Percentiles rank a stretch among this genome's conserved stretches.
phyloP scores from a whole-genome alignment of 2,329 filamentous ascomycete genomes.

The Emergomyces pasteurianus region DNA sequence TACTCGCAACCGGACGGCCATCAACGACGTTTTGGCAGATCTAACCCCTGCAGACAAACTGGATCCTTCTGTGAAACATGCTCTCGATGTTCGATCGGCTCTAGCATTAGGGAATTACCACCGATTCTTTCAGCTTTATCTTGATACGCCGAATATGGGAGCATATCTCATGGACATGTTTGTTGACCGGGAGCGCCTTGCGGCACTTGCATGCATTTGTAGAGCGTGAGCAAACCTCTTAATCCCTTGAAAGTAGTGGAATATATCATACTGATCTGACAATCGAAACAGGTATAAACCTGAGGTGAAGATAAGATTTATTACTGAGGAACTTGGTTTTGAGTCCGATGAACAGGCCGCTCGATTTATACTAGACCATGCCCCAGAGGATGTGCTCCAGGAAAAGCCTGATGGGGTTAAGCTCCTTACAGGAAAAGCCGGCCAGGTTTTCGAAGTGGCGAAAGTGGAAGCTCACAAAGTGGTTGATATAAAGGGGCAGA shows the following conservation, averaged over 20 bases:
- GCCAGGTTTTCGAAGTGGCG: constrained; percentile 59
- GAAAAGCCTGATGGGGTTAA: constrained; percentile 62
- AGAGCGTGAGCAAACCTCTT: constrained; percentile 61
- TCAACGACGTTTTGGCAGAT: constrained; percentile 97
- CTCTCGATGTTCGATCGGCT: constrained; percentile 78
- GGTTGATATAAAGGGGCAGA: constrained; percentile 96
- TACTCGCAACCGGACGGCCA: constrained; percentile 92
- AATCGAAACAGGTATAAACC: constrained; percentile 64
- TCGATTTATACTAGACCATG: constrained; percentile 76
- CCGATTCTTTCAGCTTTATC: constrained; percentile 92
- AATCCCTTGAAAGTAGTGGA: background rate
- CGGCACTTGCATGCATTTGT: constrained; percentile 83
- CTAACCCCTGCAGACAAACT: constrained; percentile 95
- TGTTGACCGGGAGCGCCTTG: constrained; percentile 81
- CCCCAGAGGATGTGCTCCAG: constrained; percentile 63
- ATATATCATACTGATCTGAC: constrained; percentile 34
- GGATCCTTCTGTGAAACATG: constrained; percentile 75
- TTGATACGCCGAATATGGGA: constrained; percentile 91
- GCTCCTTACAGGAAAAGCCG: constrained; percentile 64
- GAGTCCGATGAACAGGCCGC: constrained; percentile 83
- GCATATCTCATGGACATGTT: constrained; percentile 99
- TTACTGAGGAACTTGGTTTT: constrained; percentile 93
- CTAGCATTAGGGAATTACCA: constrained; percentile 93
- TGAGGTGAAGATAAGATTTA: constrained; percentile 75
- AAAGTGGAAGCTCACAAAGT: constrained; percentile 64